Conservation (phyloP, 2,329 filamentous ascomycete species). For the Calonectria ilicicola region DNA sequence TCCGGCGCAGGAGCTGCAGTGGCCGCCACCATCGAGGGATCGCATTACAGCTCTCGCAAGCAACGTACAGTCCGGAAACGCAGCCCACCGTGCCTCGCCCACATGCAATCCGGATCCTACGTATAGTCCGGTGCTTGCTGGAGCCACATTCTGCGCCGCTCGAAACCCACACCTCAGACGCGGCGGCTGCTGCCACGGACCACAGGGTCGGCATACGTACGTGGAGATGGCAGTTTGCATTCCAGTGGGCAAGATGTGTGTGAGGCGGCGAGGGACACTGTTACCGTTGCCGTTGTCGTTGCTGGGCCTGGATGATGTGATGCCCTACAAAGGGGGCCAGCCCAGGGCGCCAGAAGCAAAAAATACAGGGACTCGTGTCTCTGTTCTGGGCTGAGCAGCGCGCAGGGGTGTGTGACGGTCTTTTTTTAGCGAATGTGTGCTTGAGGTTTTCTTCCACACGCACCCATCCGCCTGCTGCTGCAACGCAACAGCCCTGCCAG, state of each 20-base stretch:
- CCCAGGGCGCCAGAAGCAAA: neutral
- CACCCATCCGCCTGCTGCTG: conserved; percentile 18
- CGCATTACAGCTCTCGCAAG: neutral
- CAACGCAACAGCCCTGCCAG: conserved; percentile 24
- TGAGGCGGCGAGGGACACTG: neutral
- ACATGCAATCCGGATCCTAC: neutral
- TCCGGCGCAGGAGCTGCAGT: neutral
- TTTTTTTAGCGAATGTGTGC: conserved; percentile 27
- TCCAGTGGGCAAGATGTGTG: conserved; percentile 1
- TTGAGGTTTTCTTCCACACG: conserved; percentile 3
- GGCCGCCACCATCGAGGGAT: neutral
- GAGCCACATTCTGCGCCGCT: conserved; percentile 19
- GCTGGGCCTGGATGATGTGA: neutral
- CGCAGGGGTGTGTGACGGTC: conserved; percentile 6
- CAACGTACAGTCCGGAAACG: neutral
- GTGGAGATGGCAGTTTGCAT: conserved; percentile 18
- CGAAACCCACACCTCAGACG: conserved; percentile 10
- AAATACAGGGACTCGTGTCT: conserved; percentile 11
- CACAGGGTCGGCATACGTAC: conserved; percentile 11
- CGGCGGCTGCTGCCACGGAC: conserved; percentile 8
- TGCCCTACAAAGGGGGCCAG: neutral
- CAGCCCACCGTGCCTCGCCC: neutral
- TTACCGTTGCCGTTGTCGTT: neutral
- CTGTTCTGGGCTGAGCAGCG: conserved; percentile 12
- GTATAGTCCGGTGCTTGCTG: conserved; percentile 1